These are phyloP conservation scores for Globisporangium emineosum DNA, from an alignment of 352 stramenopile species.

Conservation along the genomic window DNA sequence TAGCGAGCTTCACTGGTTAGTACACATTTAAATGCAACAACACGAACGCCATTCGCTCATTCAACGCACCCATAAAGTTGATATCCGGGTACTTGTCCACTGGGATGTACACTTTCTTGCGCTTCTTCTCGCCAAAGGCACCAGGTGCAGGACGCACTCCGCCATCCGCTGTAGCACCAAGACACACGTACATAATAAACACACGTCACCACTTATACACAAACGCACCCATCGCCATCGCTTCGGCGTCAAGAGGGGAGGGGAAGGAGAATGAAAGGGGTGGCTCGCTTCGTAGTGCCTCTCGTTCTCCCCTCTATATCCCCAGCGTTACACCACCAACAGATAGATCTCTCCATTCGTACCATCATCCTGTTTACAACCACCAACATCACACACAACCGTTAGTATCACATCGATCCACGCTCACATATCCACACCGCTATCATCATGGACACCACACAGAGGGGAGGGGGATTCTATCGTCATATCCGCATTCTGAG, in stretches of 20 bases:
- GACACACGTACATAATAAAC: background rate
- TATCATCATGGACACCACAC: background rate
- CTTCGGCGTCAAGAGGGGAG: background rate
- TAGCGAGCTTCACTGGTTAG: background rate
- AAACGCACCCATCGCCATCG: background rate
- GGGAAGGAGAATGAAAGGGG: background rate
- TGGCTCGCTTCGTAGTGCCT: background rate
- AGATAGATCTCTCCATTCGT: background rate
- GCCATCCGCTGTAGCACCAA: slow-evolving; percentile 23
- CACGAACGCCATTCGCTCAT: background rate
- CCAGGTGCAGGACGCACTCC: slow-evolving; percentile 33
- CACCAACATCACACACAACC: background rate
- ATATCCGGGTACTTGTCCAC: slow-evolving; percentile 91
- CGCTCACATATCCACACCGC: background rate
- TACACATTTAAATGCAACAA: background rate
- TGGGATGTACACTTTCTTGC: slow-evolving; percentile 91
- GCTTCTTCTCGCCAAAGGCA: slow-evolving; percentile 58
- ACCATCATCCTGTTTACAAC: slow-evolving; percentile 5
- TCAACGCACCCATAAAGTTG: slow-evolving; percentile 86
- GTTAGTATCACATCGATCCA: no score
- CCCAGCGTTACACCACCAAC: background rate
- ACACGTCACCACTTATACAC: background rate
- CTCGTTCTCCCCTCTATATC: background rate
- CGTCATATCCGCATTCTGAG: background rate
- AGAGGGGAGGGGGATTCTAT: slow-evolving; percentile 4